A percentile compares a stretch with the other conserved stretches of the same genome.
Evolutionary conservation across 2,329 filamentous ascomycete genomes (phyloP).

Genomic region (Triangularia setosa): DNA sequence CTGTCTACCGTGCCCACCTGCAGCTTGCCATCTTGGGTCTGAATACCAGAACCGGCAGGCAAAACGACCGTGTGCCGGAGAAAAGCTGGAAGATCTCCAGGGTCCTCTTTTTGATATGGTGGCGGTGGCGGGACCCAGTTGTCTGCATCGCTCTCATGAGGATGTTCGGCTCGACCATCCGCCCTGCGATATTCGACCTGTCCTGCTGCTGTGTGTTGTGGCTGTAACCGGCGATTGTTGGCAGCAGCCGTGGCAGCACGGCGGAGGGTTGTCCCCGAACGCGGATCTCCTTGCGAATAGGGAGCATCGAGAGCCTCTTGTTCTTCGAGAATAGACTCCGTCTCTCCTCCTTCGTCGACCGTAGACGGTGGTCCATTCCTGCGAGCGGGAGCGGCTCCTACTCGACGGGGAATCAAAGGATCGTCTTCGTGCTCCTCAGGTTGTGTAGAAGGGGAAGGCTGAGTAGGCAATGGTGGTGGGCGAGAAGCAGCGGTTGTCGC

Average conservation of each 20-base stretch:
- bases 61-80: constrained; percentile 41
- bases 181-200: constrained; percentile 62
- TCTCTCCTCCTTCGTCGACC: constrained; percentile 39
- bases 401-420: constrained; percentile 49
- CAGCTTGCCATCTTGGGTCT: constrained; percentile 6
- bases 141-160: constrained; percentile 82
- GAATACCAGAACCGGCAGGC: constrained; percentile 9
- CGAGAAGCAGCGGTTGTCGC: constrained; percentile 40
- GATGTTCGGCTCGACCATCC: constrained; percentile 67
- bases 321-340: constrained; percentile 48
- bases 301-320: constrained; percentile 65
- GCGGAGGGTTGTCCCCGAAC: constrained; percentile 65
- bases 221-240: constrained; percentile 64
- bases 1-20: neutral
- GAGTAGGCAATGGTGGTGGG: constrained; percentile 32
- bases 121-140: constrained; percentile 86
- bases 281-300: constrained; percentile 68
- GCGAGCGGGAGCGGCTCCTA: constrained; percentile 34
- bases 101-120: constrained; percentile 67
- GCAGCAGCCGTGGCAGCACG: constrained; percentile 75
- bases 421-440: constrained; percentile 44
- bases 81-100: constrained; percentile 53
- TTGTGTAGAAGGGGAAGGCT: constrained; percentile 8
- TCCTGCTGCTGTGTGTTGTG: constrained; percentile 50
- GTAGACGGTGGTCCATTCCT: constrained; percentile 12